Evolutionary conservation across 2,329 filamentous ascomycete genomes (phyloP), one percentile per base, ranked within the genome.

Genomic region (Arthrobotrys sphaeroides): DNA sequence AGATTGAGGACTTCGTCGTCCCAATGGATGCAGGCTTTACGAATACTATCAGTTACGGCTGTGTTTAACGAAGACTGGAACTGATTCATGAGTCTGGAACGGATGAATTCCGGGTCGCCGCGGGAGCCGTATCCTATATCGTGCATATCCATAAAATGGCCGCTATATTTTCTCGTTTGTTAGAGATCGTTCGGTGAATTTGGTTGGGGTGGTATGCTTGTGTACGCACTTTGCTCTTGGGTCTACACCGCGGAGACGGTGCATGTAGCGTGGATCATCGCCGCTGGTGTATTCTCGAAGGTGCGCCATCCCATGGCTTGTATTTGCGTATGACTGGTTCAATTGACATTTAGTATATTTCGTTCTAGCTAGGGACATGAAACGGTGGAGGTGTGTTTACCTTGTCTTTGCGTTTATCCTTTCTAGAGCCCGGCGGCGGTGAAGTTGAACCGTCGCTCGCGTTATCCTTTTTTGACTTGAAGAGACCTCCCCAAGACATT

Each of bases 1-100:
- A 69, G 64, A 33, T 49, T 59, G 26, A 75, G 47, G 13, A 60
- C 42, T 12, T 75, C 55, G 7, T 75, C 57, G 20, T 75, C 72
- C 47, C 40, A 75, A 42, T 69, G 64, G 12, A 60, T 42, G 16
- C 64, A 68, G 12, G 59, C 64, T 42, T 69, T 57, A 12, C 57
- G 57, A 24, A 75, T 51, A 18, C 64, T 66, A 9, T 69, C 61
- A 38, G 53, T 69, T 9, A 75, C 47, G 2, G 49, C 31, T 2
- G 38, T 38, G 38, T 42, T 68, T 9, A 75, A 42, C 1, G 64
- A 43, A 6, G 43, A 42, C 26, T 75, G 45, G 10, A 75, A 24
- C 28, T 75, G 72, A 26, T 9, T 20, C 61, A 69, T 57, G 0
- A 75, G 64, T 10, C 57, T 42, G 3, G 72, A 75, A 7, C 55